These are phyloP conservation scores for Trichomonas vaginalis DNA, from an alignment of 208 protist species.

Conservation along the genomic window DNA sequence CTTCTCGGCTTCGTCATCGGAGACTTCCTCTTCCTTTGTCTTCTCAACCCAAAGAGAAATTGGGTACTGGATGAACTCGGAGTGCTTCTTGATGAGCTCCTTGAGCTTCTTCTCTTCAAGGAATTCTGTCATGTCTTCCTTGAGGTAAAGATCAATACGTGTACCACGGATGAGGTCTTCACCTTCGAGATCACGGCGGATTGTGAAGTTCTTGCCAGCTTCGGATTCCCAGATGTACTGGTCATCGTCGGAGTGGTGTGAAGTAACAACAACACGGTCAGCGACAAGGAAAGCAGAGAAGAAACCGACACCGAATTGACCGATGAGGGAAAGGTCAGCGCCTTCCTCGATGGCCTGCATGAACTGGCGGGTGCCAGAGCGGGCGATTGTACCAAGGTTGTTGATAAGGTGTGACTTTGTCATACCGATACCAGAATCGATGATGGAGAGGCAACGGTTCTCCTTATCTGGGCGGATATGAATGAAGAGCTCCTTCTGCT, in stretches of 20 bases:
- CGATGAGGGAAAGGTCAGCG: constrained; percentile 91
- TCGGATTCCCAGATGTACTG: constrained; percentile 81
- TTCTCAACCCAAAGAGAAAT: constrained; percentile 58
- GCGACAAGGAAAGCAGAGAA: constrained; percentile 96
- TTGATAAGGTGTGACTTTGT: constrained; percentile 92
- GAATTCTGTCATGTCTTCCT: constrained; percentile 66
- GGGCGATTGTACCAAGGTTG: constrained; percentile 93
- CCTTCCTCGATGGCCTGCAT: constrained; percentile 86
- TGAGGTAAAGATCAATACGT: constrained; percentile 78
- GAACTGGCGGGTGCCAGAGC: constrained; percentile 90
- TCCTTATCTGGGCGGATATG: constrained; percentile 74
- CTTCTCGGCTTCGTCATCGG: constrained; percentile 6
- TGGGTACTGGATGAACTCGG: constrained; percentile 94
- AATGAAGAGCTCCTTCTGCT: constrained; percentile 75
- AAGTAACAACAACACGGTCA: constrained; percentile 77
- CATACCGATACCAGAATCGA: constrained; percentile 95
- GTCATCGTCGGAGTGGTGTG: constrained; percentile 51
- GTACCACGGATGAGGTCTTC: constrained; percentile 76
- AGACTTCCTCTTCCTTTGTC: constrained; percentile 19
- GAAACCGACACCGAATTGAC: constrained; percentile 99
- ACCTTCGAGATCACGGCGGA: constrained; percentile 49
- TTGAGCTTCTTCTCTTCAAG: constrained; percentile 75
- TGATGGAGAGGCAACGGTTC: constrained; percentile 77
- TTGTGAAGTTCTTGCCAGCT: constrained; percentile 85
- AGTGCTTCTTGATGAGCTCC: constrained; percentile 95